Conservation (phyloP, 1,284 basidiomycete species). For the Athelia sp. region DNA sequence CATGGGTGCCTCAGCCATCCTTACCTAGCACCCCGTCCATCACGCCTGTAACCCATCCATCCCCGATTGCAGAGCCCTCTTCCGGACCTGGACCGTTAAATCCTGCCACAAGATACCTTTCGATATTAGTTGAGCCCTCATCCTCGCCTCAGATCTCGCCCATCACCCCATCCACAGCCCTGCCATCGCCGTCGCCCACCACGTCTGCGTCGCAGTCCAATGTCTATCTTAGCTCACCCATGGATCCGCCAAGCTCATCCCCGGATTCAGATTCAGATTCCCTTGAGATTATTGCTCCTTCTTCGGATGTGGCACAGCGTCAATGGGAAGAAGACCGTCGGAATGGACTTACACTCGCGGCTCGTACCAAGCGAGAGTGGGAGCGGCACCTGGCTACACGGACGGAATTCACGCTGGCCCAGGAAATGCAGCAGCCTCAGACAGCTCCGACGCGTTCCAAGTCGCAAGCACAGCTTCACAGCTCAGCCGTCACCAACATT, state of each 20-base stretch:
- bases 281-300: not conserved
- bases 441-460: not conserved
- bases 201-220: not conserved
- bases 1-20: slow-evolving; percentile 1
- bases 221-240: not conserved
- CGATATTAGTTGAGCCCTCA: not conserved
- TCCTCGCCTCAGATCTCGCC: not conserved
- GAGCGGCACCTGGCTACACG: not conserved
- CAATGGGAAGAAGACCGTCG: slow-evolving; percentile 1
- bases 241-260: not conserved
- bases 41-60: not conserved
- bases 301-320: not conserved
- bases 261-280: not conserved
- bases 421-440: not conserved
- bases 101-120: not conserved
- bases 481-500: not conserved
- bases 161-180: not conserved
- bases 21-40: no score
- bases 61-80: not conserved
- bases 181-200: not conserved
- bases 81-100: not conserved
- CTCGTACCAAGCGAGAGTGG: not conserved
- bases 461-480: not conserved
- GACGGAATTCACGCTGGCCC: not conserved
- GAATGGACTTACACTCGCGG: not conserved